Evolutionary conservation across 139 green algal species (phyloP), one percentile per base, ranked within the genome.

Genomic region (Chlorella sorokiniana): DNA sequence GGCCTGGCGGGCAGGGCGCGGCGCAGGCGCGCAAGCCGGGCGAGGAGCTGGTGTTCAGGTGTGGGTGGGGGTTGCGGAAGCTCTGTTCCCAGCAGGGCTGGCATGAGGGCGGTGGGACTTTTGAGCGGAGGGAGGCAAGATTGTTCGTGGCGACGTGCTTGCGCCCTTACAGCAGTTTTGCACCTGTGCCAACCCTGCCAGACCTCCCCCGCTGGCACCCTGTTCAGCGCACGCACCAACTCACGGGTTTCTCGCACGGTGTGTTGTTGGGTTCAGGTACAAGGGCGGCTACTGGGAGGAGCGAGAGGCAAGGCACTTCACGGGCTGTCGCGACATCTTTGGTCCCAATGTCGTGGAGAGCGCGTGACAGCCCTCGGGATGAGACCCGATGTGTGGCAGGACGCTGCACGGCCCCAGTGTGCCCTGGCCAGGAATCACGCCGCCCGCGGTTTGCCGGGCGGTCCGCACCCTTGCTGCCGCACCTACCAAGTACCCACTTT

Each of bases 281-380:
- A 88, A 81, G 16, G 83, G 85, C 8, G 91, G 91, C 14, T 97
- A 97, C 86, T 97, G 89, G 89, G 76, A 90, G 75, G 67, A 77
- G 10, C 82, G 90, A 0, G 77, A 82, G n/a, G 63, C 73, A 25
- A 85, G 87, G 16, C 37, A 87, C 6, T 96, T 80, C 69, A 76
- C 81, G 29, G 80, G 84, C 4, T 93, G 91, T 76, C 87, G 88
- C 1, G 93, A 96, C 84, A 93, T 96, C 48, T 96, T 92, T 76
- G 88, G 90, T 14, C 67, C 40, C 18, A 23, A 59, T 10, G 52
- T 79, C 25, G 37, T 42, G 23, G 71, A 78, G 33, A 22, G 11
- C 14, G 48, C 11, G 16, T 11, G 48, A 16, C 48, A 59, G 48
- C 14, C 14, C 14, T 25, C 11, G 48, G 48, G 14, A 59, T 59